Base-by-base conservation (phyloP, 768 basidiomycete species). In the Tulasnella calospora region DNA sequence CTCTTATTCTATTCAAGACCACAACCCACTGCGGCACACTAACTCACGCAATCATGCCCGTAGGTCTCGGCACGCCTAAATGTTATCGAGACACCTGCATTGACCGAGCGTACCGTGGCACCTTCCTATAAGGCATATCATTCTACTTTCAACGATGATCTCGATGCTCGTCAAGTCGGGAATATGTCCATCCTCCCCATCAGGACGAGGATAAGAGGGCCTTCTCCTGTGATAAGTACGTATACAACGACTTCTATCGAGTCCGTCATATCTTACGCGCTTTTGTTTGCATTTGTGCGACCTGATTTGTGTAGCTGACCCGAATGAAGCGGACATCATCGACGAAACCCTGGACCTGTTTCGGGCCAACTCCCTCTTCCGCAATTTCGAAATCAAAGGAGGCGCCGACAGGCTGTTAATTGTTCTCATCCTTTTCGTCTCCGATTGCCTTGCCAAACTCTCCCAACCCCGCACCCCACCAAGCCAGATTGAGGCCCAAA, bases 331-430 rank as follows among this genome's bases (percentile, higher is more conserved):
- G 36, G 98, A 99, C 84, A 95, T 99, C 81, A 89, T 99, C 81
- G 96, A 98, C 85, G 98, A 99, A 85, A 92, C 95, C 1, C 87
- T 99, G 70, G 94, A 97, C 86, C 90, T 99, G 79, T 99, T 99
- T 86, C 93, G 98, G 77, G 96, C 97, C 83, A 99, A 99, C 86
- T 98, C 96, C 47, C 92, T 99, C 79, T 99, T 99, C 86, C 92
- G 98, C 83, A 99, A 99, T 86, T 99, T 99, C 82, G 98, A 99
- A 87, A 99, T 99, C 89, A 97, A 98, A 84, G 96, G 96, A 23
- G 94, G 95, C 76, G 95, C 96, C 74, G 96, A 98, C 88, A 92
- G 96, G 79, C 91, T 95, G 55, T 89, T 99, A 83, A 99, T 99
- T 87, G 90, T 99, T 84, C 90, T 99, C 82, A 98, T 99, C 84